A percentile compares a stretch with the other conserved stretches of the same genome.
Conservation (phyloP, 1,284 basidiomycete genomes). For the Irpex rosettiformis region DNA sequence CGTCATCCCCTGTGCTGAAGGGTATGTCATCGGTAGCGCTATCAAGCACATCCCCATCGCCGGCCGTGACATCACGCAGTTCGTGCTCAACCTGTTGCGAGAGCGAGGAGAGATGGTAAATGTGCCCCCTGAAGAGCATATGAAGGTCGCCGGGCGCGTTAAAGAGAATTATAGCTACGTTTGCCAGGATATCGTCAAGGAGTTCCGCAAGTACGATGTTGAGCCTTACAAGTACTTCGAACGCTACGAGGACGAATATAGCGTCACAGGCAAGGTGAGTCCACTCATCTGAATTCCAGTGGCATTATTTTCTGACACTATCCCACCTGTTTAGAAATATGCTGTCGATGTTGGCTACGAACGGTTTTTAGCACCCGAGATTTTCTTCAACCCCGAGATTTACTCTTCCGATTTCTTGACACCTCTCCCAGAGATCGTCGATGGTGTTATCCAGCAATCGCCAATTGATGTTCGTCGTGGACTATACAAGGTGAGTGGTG, state of each 20-base stretch:
- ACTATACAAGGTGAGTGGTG: constrained; percentile 82
- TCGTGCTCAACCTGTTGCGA: constrained; percentile 94
- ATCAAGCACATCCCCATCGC: constrained; percentile 99
- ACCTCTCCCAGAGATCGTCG: constrained; percentile 95
- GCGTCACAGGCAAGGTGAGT: constrained; percentile 77
- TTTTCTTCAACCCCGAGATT: constrained; percentile 99
- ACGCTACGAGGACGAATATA: constrained; percentile 90
- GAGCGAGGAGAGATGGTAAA: constrained; percentile 90
- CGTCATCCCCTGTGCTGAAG: constrained; percentile 95
- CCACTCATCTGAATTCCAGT: background rate
- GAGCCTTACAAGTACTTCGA: constrained; percentile 98
- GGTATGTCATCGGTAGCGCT: constrained; percentile 98
- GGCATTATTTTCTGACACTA: constrained; percentile 3
- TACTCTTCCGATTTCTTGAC: constrained; percentile 98
- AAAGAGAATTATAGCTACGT: constrained; percentile 99
- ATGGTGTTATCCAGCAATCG: constrained; percentile 92
- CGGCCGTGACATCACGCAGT: constrained; percentile 95
- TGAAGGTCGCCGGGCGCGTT: constrained; percentile 90
- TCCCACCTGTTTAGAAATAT: constrained; percentile 63
- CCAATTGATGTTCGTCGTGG: constrained; percentile 95
- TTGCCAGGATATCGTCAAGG: constrained; percentile 98
- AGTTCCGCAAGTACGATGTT: constrained; percentile 97
- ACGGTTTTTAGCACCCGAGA: constrained; percentile 97
- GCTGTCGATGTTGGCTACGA: constrained; percentile 95
- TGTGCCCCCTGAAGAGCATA: constrained; percentile 96